Percentiles rank a stretch among this genome's conserved stretches.
Conservation (phyloP, 106 monocot genomes). For the Xerophyta viscosa region DNA sequence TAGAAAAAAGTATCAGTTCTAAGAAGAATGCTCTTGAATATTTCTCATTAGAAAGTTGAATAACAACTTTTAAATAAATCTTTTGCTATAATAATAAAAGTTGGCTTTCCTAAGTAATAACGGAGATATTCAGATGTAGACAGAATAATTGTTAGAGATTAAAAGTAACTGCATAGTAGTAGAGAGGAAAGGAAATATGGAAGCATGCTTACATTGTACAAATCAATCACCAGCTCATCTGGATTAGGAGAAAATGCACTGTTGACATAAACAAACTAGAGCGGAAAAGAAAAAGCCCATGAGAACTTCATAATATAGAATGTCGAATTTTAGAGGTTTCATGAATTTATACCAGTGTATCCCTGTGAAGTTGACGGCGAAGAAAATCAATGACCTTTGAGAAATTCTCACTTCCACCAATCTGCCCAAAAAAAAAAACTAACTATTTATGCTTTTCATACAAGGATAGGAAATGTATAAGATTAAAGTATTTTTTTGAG, state of each 20-base stretch:
- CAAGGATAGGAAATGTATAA: too few species aligned
- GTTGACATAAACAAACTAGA: conserved; percentile 90
- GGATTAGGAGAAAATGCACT: conserved; percentile 99
- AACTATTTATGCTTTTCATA: neutral
- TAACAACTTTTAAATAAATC: too few species aligned
- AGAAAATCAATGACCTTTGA: conserved; percentile 86
- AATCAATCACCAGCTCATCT: conserved; percentile 84
- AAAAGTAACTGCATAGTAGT: too few species aligned
- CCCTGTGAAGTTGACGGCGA: conserved; percentile 77
- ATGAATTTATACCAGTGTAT: conserved; percentile 58
- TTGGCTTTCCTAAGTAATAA: too few species aligned
- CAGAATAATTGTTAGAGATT: too few species aligned
- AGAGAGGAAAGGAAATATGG: too few species aligned
- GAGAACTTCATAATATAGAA: neutral
- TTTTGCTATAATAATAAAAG: too few species aligned
- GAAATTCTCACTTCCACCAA: conserved; percentile 75
- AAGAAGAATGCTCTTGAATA: too few species aligned
- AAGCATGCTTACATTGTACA: conserved; percentile 70
- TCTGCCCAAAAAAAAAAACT: conserved; percentile 31
- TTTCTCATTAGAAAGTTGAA: too few species aligned
- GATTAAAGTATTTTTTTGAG: too few species aligned
- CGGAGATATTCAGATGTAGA: too few species aligned
- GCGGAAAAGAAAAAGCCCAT: neutral
- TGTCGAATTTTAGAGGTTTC: conserved; percentile 1
- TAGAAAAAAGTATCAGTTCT: too few species aligned